Percentiles rank a stretch among this genome's conserved stretches.
Conservation (phyloP, 2,329 filamentous ascomycete species). For the Spiromastix sp. region DNA sequence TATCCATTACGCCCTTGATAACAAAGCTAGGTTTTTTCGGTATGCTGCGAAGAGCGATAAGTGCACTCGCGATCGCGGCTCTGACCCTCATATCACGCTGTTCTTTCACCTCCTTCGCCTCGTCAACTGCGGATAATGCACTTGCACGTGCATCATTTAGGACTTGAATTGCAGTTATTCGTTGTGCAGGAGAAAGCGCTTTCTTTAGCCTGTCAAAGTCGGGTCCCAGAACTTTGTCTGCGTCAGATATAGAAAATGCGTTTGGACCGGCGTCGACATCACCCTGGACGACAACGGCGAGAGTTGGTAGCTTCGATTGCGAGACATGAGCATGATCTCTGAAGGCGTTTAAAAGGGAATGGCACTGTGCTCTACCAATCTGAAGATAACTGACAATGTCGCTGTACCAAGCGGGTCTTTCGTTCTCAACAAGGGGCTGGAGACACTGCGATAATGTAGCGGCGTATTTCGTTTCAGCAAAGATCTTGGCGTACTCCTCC, state of each 20-base stretch:
- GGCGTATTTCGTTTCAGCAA: conserved; percentile 23
- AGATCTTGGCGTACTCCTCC: conserved; percentile 69
- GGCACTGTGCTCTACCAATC: conserved; percentile 81
- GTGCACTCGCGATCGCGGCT: conserved; percentile 73
- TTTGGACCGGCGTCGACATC: conserved; percentile 84
- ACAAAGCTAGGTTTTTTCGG: conserved; percentile 89
- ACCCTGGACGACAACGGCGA: conserved; percentile 89
- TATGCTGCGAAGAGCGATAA: conserved; percentile 76
- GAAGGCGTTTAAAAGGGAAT: conserved; percentile 83
- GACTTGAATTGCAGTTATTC: conserved; percentile 70
- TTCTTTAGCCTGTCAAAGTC: conserved; percentile 87
- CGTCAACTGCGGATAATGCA: conserved; percentile 61
- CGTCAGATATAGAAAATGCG: conserved; percentile 79
- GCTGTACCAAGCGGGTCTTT: conserved; percentile 72
- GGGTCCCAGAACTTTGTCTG: conserved; percentile 73
- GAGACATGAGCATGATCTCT: conserved; percentile 79
- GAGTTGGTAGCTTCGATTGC: conserved; percentile 60
- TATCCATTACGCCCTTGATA: conserved; percentile 98
- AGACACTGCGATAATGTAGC: conserved; percentile 45
- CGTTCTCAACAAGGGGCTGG: conserved; percentile 66
- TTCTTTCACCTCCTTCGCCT: conserved; percentile 69
- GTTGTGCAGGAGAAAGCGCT: conserved; percentile 75
- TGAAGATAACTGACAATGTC: conserved; percentile 87
- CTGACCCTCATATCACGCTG: conserved; percentile 76
- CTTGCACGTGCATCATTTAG: conserved; percentile 66